Evolutionary conservation across 768 basidiomycete species (phyloP), one percentile per base, ranked within the genome.

Genomic region (Stropharia rugosoannulata): DNA sequence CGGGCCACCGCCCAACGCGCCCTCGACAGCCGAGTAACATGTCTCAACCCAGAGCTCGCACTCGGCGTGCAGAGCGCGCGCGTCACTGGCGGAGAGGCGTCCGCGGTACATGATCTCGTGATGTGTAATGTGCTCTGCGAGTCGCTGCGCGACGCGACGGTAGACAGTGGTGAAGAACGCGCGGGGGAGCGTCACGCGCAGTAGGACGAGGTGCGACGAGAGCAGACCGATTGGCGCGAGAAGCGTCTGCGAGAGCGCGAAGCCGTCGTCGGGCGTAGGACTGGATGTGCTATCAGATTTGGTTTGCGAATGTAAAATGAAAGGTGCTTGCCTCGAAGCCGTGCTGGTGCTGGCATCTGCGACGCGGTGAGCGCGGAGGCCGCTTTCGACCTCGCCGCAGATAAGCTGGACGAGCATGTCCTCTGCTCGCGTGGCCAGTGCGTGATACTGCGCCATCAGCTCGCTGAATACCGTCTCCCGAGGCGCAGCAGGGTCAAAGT

Each of bases 361-460:
- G 11, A 73, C 73, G 56, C 94, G 82, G 71, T 98, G 93, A 1
- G 79, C 69, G 66, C 86, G 91, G 39, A 97, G 73, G 22, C 82
- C 81, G 10, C 72, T 72, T 69, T 95, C 89, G 45, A 96, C 85
- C 68, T 99, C 97, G 3, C 81, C 80, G 49, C 83, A 89, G 13
- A 95, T 78, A 63, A 92, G 90, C 59, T 89, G 86, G 13, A 93
- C 82, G 36, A 95, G 80, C 83, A 98, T 89, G 49, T 91, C 90
- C 66, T 97, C 93, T 4, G 92, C 85, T n/a, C 94, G 81, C 8
- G 70, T 73, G 1, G 78, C 76, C 22, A 93, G 71, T 10, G 73
- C 76, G 18, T 72, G 72, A 62, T 92, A 98, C 60, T 80, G 79
- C 1, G 74, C 67, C n/a, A 89, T 73, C 50, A 94, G 75, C 59